phyloP scores from a whole-genome alignment of 768 basidiomycete genomes.

The Mycena haematopus region DNA sequence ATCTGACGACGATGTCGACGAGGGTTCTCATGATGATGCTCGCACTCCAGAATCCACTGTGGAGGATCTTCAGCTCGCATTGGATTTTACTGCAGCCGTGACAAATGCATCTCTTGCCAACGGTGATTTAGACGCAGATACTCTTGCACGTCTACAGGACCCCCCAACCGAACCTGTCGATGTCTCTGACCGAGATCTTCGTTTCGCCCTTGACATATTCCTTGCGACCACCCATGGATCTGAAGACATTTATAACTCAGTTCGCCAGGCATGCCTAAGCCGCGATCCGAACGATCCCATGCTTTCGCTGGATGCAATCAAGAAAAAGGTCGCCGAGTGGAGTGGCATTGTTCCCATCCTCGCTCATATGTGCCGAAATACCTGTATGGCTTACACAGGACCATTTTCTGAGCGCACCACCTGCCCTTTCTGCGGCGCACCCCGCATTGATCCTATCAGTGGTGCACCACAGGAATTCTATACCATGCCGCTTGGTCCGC shows the following conservation, averaged over 20 bases:
- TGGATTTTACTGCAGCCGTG: not conserved
- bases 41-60: too few relatives aligned
- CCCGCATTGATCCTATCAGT: conserved; percentile 30
- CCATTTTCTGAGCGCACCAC: conserved; percentile 16
- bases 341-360: conserved; percentile 32
- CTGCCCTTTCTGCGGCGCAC: conserved; percentile 36
- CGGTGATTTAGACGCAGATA: conserved; percentile 2
- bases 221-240: not conserved
- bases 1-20: too few relatives aligned
- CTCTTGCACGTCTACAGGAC: not conserved
- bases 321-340: not conserved
- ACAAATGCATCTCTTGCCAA: conserved; percentile 2
- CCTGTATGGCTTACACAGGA: conserved; percentile 36
- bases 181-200: not conserved
- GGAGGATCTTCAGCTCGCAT: not conserved
- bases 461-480: conserved; percentile 25
- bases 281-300: not conserved
- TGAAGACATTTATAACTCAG: not conserved
- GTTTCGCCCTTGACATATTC: not conserved
- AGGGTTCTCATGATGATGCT: too few relatives aligned
- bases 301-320: not conserved
- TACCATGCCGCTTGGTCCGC: conserved; percentile 44
- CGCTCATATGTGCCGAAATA: conserved; percentile 35
- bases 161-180: not conserved
- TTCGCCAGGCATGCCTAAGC: not conserved